Evolutionary conservation across 1,284 basidiomycete genomes (phyloP).

Genomic region (Sporisorium reilianum): DNA sequence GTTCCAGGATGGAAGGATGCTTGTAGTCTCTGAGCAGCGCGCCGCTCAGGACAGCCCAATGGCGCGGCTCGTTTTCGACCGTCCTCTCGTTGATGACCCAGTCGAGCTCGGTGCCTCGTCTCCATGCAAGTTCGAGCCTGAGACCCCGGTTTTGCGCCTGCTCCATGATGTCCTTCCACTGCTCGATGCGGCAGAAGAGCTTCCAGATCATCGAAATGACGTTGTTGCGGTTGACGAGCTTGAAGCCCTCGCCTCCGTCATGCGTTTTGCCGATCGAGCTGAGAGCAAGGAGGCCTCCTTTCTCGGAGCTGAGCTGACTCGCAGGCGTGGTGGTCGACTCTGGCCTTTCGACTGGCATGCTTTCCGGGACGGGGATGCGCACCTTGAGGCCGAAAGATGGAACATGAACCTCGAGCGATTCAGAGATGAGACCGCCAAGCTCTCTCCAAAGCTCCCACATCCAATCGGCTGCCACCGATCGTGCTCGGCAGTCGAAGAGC

Average conservation of each 20-base stretch:
- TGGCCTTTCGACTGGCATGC: conserved; percentile 65
- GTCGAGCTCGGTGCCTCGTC: conserved; percentile 78
- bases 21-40: conserved; percentile 75
- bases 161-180: conserved; percentile 77
- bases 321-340: conserved; percentile 16
- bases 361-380: conserved; percentile 76
- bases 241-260: conserved; percentile 69
- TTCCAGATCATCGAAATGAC: conserved; percentile 72
- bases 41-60: conserved; percentile 81
- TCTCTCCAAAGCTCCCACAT: conserved; percentile 82
- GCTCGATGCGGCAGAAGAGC: conserved; percentile 74
- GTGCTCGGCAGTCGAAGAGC: conserved; percentile 76
- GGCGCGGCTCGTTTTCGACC: conserved; percentile 75
- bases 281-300: conserved; percentile 23
- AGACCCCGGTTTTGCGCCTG: conserved; percentile 74
- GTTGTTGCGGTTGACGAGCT: conserved; percentile 75
- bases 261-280: conserved; percentile 35
- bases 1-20: conserved; percentile 75
- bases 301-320: conserved; percentile 20
- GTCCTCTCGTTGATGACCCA: conserved; percentile 82
- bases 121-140: conserved; percentile 81
- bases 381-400: conserved; percentile 75
- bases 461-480: conserved; percentile 83
- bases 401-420: conserved; percentile 72
- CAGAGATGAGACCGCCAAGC: conserved; percentile 73